Base-by-base conservation (phyloP, 2,329 filamentous ascomycete species). In the Fusarium sulawesiense region DNA sequence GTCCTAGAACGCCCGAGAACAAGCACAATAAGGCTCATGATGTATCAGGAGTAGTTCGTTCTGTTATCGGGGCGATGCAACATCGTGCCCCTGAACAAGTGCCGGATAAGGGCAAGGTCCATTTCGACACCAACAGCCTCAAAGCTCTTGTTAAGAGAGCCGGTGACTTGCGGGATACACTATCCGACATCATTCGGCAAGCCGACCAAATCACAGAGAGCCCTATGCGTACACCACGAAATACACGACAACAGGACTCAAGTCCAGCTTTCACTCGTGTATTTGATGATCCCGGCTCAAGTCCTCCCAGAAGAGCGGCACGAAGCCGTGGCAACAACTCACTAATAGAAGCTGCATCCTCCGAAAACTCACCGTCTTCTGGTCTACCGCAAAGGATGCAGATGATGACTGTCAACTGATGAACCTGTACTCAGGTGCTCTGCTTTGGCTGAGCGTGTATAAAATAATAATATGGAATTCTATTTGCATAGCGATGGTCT, bases 121-220 rank as follows among this genome's bases (percentile, higher is more conserved):
- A 90, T 62, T 91, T 91, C 68, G 89, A 91, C 75, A 91, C 89
- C 7, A 90, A 90, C 68, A 91, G 88, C 76, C 82, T 91, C n/a
- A 88, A 88, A 72, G 87, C 89, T 73, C 80, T 91, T 56, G 89
- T 91, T 40, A 88, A 88, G 75, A 84, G 88, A 62, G 89, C 89
- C 2, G 84, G 86, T 29, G 86, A 87, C 58, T 78, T 91, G 34
- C 85, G 86, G 29, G 88, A 90, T 68, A 81, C 82, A 6, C 79
- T 91, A 23, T 88, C 88, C 1, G 88, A 91, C 57, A 77, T 88
- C 7, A 82, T 91, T 48, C 87, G 89, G 49, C 84, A 83, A 54
- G 86, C 84, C 41, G 89, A 91, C 72, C 83, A 87, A 29, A 82
- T 88, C 51, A 86, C 86, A 1, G 83, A 85, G 64, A 90, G 86